phyloP scores from a whole-genome alignment of 257 asterid genomes.

The Ligustrum vulgare region DNA sequence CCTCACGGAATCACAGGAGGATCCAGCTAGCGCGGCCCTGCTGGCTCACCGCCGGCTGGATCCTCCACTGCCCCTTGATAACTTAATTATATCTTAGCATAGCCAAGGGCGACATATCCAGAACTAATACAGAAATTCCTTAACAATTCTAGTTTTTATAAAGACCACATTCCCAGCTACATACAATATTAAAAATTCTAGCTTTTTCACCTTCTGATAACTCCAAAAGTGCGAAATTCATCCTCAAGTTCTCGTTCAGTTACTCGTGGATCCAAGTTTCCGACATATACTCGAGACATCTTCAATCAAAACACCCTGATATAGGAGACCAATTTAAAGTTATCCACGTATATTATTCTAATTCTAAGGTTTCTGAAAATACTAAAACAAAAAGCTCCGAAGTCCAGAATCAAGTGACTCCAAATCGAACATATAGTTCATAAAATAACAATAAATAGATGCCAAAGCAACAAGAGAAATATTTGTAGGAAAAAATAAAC shows the following conservation, averaged over 20 bases:
- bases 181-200: neutral
- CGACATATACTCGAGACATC: slow-evolving; percentile 87
- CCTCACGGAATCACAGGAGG: slow-evolving; percentile 38
- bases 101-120: neutral
- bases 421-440: neutral
- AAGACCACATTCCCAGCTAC: slow-evolving; percentile 1
- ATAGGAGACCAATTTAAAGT: neutral
- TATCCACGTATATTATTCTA: neutral
- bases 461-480: neutral
- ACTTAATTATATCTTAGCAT: neutral
- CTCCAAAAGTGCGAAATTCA: slow-evolving; percentile 81
- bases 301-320: slow-evolving; percentile 25
- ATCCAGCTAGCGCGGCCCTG: too few species aligned
- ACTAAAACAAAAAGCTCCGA: neutral
- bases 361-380: neutral
- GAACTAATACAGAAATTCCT: neutral
- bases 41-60: too few species aligned
- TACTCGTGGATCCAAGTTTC: slow-evolving; percentile 90
- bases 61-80: too few species aligned
- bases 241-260: slow-evolving; percentile 91
- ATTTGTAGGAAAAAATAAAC: neutral
- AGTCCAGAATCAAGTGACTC: neutral
- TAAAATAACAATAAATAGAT: neutral
- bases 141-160: too few species aligned
- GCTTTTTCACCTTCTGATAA: slow-evolving; percentile 63